phyloP scores from a whole-genome alignment of 495 filamentous ascomycete genomes.

The Podospora sp. region DNA sequence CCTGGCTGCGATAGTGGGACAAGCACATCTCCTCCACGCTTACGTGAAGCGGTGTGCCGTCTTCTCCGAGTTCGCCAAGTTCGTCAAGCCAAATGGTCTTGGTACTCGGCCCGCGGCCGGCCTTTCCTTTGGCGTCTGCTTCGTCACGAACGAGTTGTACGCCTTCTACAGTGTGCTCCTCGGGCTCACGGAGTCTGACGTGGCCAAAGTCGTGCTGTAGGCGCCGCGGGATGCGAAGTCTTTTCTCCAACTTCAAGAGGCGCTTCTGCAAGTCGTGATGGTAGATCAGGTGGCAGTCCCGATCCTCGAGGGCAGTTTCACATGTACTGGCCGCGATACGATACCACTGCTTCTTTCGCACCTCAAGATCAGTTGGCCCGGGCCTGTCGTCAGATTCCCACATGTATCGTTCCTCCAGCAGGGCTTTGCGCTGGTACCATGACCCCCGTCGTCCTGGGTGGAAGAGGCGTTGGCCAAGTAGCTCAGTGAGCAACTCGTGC shows the following conservation, averaged over 20 bases:
- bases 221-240: slow-evolving; percentile 78
- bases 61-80: slow-evolving; percentile 66
- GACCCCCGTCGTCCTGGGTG: slow-evolving; percentile 81
- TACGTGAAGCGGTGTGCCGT: slow-evolving; percentile 44
- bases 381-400: slow-evolving; percentile 55
- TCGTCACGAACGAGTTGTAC: slow-evolving; percentile 69
- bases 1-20: slow-evolving; percentile 75
- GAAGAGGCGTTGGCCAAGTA: slow-evolving; percentile 81
- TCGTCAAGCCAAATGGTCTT: slow-evolving; percentile 91
- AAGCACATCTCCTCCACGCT: slow-evolving; percentile 92
- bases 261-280: slow-evolving; percentile 96
- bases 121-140: slow-evolving; percentile 40
- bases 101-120: slow-evolving; percentile 54
- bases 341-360: slow-evolving; percentile 82
- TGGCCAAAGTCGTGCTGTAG: slow-evolving; percentile 93
- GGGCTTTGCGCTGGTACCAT: slow-evolving; percentile 95
- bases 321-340: slow-evolving; percentile 79
- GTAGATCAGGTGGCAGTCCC: slow-evolving; percentile 84
- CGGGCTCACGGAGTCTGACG: slow-evolving; percentile 71
- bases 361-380: slow-evolving; percentile 36
- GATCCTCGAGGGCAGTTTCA: slow-evolving; percentile 82
- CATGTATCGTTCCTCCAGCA: slow-evolving; percentile 97
- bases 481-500: slow-evolving; percentile 70
- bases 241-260: slow-evolving; percentile 83
- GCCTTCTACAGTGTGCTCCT: slow-evolving; percentile 73